phyloP scores from a whole-genome alignment of 768 basidiomycete genomes.

The Sporobolomyces pararoseus region DNA sequence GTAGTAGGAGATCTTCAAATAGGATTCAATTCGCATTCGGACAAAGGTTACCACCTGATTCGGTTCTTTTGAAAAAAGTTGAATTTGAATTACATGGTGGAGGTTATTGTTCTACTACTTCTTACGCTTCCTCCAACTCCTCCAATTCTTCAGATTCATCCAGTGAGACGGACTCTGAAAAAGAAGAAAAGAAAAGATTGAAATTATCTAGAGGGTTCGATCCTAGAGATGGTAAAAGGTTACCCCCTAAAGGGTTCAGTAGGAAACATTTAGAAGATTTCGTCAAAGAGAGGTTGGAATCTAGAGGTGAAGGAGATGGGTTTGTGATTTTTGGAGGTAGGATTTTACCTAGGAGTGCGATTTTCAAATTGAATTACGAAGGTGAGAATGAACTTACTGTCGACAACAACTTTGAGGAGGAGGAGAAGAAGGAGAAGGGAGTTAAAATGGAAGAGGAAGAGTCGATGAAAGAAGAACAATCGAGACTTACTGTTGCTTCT shows the following conservation, averaged over 20 bases:
- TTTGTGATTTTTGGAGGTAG: conserved; percentile 17
- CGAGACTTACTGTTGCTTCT: neutral
- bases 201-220: neutral
- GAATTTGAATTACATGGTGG: conserved; percentile 39
- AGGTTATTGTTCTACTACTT: neutral
- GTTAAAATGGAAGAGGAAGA: neutral
- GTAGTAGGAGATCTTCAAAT: conserved; percentile 5
- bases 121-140: neutral
- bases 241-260: neutral
- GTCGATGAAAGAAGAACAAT: conserved; percentile 1
- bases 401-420: no score
- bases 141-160: neutral
- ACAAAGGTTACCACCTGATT: conserved; percentile 22
- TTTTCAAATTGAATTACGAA: no score
- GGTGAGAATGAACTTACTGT: no score
- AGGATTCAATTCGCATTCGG: conserved; percentile 42
- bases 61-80: neutral
- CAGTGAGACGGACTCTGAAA: neutral
- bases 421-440: neutral
- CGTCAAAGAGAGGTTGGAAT: neutral
- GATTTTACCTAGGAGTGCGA: conserved; percentile 24
- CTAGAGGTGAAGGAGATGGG: conserved; percentile 9
- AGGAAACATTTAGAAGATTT: neutral
- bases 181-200: no score
- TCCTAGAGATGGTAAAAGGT: neutral